phyloP scores from a whole-genome alignment of 2,329 filamentous ascomycete genomes.

The Macrophomina phaseolina region DNA sequence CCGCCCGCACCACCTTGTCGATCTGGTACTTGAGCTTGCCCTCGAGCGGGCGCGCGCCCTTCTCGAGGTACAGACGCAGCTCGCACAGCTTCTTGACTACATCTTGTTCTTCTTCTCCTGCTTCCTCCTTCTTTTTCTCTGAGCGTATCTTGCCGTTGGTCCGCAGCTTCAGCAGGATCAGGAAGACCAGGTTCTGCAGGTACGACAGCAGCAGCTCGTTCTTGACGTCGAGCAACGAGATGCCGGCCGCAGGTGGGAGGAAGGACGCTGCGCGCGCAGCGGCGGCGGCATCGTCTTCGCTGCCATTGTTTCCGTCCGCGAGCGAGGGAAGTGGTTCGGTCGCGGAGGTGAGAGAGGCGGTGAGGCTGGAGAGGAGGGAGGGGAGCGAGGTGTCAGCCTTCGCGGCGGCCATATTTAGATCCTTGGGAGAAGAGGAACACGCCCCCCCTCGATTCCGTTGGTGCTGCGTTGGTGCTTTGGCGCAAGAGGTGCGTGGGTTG shows the following conservation, averaged over 20 bases:
- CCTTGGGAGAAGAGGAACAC: no score
- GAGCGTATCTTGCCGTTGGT: constrained; percentile 44
- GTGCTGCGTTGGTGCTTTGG: not conserved
- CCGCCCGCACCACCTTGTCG: constrained; percentile 88
- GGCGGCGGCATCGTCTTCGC: constrained; percentile 45
- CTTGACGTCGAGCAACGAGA: constrained; percentile 93
- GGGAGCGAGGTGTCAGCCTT: constrained; percentile 43
- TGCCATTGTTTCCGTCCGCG: not conserved
- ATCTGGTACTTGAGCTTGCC: constrained; percentile 93
- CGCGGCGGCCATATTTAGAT: constrained; percentile 29
- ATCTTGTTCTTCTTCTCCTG: constrained; percentile 56
- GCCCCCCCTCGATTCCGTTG: not conserved
- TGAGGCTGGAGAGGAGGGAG: constrained; percentile 51
- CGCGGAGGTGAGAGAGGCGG: constrained; percentile 69
- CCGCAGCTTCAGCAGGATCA: constrained; percentile 82
- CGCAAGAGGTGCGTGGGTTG: not conserved
- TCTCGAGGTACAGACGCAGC: constrained; percentile 89
- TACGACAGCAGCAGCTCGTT: constrained; percentile 98
- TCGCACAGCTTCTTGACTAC: constrained; percentile 89
- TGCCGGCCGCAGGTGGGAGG: constrained; percentile 79
- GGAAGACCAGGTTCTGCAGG: constrained; percentile 88
- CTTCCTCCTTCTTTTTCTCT: constrained; percentile 39
- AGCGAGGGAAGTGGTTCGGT: constrained; percentile 50
- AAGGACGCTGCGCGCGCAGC: constrained; percentile 51
- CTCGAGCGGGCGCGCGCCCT: constrained; percentile 88